A percentile compares a stretch with the other conserved stretches of the same genome.
phyloP scores from a whole-genome alignment of 768 basidiomycete species.

The Tephrocybe sp. region DNA sequence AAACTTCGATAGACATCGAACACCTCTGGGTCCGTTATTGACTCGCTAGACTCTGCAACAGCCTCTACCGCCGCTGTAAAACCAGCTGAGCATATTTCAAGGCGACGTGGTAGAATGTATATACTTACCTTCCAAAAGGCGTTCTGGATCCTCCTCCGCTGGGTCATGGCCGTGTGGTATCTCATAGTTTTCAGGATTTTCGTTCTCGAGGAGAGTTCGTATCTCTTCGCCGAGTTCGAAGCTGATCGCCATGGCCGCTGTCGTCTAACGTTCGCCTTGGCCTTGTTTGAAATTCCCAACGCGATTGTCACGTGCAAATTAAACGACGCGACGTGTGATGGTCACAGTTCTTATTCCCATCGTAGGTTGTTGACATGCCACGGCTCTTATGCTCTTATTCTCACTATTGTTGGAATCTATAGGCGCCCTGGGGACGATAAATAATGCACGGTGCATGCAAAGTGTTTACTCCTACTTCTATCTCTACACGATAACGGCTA shows the following conservation, averaged over 20 bases:
- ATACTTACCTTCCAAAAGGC: conserved; percentile 55
- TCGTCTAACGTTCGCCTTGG: background rate
- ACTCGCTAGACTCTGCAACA: conserved; percentile 75
- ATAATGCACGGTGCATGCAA: too few relatives aligned
- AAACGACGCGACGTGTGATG: conserved; percentile 8
- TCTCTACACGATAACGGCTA: too few relatives aligned
- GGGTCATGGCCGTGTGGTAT: conserved; percentile 70
- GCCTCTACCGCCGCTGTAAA: conserved; percentile 71
- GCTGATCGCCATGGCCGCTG: conserved; percentile 29
- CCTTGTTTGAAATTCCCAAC: background rate
- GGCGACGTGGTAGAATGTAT: background rate
- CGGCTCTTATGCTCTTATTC: background rate
- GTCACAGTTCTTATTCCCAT: too few relatives aligned
- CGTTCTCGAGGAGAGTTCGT: conserved; percentile 56
- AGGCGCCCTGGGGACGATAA: background rate
- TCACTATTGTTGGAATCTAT: background rate
- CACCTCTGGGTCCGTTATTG: conserved; percentile 60
- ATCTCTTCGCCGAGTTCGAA: conserved; percentile 84
- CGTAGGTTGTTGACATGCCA: too few relatives aligned
- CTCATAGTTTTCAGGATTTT: conserved; percentile 51
- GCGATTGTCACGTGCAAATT: conserved; percentile 14
- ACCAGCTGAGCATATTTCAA: conserved; percentile 2
- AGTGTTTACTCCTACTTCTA: too few relatives aligned
- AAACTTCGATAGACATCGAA: conserved; percentile 84
- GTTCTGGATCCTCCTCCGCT: conserved; percentile 47